Percentiles rank a stretch among this genome's conserved stretches.
Evolutionary conservation across 2,329 filamentous ascomycete genomes (phyloP).

Genomic region (Fusarium floridanum): DNA sequence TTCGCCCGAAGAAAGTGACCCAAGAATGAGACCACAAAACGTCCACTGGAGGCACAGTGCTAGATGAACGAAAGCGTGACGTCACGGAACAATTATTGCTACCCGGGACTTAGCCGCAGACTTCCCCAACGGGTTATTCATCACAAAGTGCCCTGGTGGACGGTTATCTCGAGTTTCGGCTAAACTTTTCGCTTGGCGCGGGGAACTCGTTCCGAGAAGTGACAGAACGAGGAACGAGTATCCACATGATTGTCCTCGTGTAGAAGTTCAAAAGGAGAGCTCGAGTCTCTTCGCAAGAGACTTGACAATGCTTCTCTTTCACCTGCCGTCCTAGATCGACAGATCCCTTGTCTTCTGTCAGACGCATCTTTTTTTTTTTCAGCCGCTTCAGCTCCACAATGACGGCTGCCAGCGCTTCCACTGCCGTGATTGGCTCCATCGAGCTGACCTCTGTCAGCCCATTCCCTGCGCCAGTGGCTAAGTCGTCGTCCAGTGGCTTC

Average conservation of each 20-base stretch:
- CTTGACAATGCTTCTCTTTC: neutral
- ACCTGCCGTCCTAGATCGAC: neutral
- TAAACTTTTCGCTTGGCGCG: constrained; percentile 3
- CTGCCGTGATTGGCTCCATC: constrained; percentile 35
- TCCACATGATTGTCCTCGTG: neutral
- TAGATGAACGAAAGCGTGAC: neutral
- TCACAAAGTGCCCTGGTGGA: neutral
- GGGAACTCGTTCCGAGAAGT: neutral
- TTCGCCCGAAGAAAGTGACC: neutral
- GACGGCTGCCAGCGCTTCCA: constrained; percentile 22
- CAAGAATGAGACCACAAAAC: neutral
- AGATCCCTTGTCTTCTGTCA: constrained; percentile 16
- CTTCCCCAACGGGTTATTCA: neutral
- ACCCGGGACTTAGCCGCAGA: neutral
- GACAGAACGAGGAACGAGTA: neutral
- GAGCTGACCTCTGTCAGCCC: constrained; percentile 30
- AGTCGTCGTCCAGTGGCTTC: neutral
- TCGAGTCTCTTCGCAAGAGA: neutral
- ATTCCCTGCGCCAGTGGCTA: constrained; percentile 12
- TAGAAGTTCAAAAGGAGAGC: neutral
- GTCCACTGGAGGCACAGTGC: neutral
- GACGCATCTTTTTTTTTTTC: constrained; percentile 5
- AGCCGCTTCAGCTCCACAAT: constrained; percentile 13
- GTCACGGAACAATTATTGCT: neutral
- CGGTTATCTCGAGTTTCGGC: neutral